phyloP scores from a whole-genome alignment of 306 rosid genomes.

The Quercus bicolor region DNA sequence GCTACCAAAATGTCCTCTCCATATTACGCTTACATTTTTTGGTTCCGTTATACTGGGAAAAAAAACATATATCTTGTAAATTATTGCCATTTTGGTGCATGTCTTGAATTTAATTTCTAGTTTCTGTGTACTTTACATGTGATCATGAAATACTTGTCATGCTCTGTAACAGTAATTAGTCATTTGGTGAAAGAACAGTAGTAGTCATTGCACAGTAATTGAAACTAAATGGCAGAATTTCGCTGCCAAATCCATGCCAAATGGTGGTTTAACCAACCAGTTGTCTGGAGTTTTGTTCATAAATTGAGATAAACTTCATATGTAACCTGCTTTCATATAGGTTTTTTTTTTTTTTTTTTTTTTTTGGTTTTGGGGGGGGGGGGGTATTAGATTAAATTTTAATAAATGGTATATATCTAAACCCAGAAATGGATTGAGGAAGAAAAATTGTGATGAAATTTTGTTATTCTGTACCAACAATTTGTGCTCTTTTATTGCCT shows the following conservation, averaged over 20 bases:
- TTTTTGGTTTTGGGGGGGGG: no score
- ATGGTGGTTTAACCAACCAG: neutral
- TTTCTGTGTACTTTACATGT: constrained; percentile 1
- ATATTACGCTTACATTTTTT: neutral
- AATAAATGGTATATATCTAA: neutral
- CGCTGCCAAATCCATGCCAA: neutral
- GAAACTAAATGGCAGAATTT: neutral
- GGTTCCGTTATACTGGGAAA: neutral
- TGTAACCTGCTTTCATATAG: neutral
- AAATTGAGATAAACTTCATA: neutral
- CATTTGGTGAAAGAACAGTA: neutral
- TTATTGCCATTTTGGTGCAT: neutral
- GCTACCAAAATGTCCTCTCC: neutral
- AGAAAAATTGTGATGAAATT: neutral
- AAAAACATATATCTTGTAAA: neutral
- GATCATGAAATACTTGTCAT: neutral
- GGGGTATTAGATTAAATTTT: neutral
- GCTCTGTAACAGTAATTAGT: neutral
- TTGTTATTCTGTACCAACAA: neutral
- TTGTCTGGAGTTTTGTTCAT: neutral
- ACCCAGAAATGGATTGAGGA: neutral
- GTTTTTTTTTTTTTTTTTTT: neutral
- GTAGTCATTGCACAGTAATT: neutral
- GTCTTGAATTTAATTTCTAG: neutral
- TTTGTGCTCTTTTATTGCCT: constrained; percentile 17